phyloP scores from a whole-genome alignment of 176 grass and related monocot genomes.

The Ensete ventricosum region DNA sequence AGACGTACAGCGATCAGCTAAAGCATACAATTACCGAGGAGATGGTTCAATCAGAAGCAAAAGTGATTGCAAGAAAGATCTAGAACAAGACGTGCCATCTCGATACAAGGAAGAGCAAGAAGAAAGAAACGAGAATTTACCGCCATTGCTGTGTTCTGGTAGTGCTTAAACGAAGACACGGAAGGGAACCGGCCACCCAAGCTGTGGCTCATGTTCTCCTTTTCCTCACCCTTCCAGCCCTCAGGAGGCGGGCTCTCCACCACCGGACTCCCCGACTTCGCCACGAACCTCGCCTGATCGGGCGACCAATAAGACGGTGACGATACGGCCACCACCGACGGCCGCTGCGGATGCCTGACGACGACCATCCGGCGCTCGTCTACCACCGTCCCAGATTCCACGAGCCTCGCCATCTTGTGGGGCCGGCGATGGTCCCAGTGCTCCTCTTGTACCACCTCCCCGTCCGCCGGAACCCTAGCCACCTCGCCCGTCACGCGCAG shows the following conservation, averaged over 20 bases:
- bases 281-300: slow-evolving; percentile 25
- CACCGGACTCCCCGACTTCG: slow-evolving; percentile 26
- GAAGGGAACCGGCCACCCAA: slow-evolving; percentile 52
- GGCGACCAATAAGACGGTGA: slow-evolving; percentile 18
- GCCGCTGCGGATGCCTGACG: slow-evolving; percentile 14
- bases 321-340: not conserved
- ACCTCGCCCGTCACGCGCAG: slow-evolving; percentile 24
- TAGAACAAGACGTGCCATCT: not conserved
- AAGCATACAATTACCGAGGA: not conserved
- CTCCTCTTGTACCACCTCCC: slow-evolving; percentile 56
- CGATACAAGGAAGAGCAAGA: not conserved
- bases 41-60: not conserved
- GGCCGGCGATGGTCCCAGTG: slow-evolving; percentile 17
- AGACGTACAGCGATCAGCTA: not conserved
- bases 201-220: slow-evolving; percentile 14
- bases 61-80: not conserved
- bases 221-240: slow-evolving; percentile 19
- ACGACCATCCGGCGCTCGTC: slow-evolving; percentile 21
- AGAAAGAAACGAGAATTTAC: slow-evolving; percentile 24
- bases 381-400: not conserved
- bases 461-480: slow-evolving; percentile 14
- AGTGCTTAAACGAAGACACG: slow-evolving; percentile 62
- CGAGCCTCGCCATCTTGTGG: slow-evolving; percentile 13
- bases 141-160: slow-evolving; percentile 59
- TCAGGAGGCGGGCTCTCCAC: slow-evolving; percentile 40